Percentiles rank a stretch among this genome's conserved stretches.
Evolutionary conservation across 108 stramenopile genomes (phyloP).

Genomic region (Mediolabrus comicus): DNA sequence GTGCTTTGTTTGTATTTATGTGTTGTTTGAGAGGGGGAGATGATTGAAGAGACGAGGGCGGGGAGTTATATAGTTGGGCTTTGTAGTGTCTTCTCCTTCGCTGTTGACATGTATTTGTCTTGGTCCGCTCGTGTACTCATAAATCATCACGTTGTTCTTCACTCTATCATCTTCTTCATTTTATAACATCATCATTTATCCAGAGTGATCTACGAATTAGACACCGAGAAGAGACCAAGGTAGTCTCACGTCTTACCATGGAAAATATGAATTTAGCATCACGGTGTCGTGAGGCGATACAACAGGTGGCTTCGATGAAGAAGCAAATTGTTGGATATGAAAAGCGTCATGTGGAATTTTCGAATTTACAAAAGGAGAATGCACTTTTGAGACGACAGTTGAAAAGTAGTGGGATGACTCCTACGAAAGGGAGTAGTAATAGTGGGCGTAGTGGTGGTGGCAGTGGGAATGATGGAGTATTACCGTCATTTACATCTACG

Average conservation of each 20-base stretch:
- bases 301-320: conserved; percentile 65
- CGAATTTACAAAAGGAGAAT: conserved; percentile 42
- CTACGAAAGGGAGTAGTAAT: neutral
- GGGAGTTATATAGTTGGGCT: no score
- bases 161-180: neutral
- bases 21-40: neutral
- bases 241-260: conserved; percentile 74
- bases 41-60: no score
- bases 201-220: conserved; percentile 75
- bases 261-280: conserved; percentile 86
- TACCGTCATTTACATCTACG: no score
- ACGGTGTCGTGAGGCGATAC: conserved; percentile 73
- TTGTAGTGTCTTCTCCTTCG: no score
- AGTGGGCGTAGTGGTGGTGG: neutral
- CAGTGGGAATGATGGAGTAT: neutral
- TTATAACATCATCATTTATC: neutral
- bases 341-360: conserved; percentile 48
- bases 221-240: conserved; percentile 79
- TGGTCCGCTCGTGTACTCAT: no score
- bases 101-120: no score
- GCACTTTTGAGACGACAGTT: conserved; percentile 3
- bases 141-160: neutral
- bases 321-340: conserved; percentile 63
- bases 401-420: neutral
- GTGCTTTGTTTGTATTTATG: neutral